These are phyloP conservation scores for Sclerospora graminicola DNA, from an alignment of 352 stramenopile genomes.

Conservation along the genomic window DNA sequence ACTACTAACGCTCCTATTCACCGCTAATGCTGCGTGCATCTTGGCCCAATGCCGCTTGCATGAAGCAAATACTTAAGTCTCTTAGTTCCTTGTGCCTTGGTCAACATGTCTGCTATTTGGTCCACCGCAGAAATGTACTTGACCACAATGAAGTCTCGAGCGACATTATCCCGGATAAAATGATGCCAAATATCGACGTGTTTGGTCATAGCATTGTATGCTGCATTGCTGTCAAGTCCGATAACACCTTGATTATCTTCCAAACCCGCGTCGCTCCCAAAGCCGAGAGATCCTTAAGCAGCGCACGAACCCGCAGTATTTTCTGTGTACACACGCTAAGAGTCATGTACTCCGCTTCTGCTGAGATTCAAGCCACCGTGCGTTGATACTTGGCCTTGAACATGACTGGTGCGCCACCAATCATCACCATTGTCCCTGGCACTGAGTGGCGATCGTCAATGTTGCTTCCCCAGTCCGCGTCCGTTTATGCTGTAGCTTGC, in stretches of 20 bases:
- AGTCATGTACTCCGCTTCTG: background rate
- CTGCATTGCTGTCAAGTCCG: background rate
- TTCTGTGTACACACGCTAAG: background rate
- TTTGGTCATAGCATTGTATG: background rate
- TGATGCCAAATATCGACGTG: background rate
- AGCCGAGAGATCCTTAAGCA: background rate
- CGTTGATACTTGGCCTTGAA: background rate
- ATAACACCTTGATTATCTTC: background rate
- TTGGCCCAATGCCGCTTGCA: background rate
- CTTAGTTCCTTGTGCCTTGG: background rate
- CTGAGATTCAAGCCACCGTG: background rate
- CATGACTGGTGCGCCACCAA: background rate
- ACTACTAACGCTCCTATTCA: background rate
- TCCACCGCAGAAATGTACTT: background rate
- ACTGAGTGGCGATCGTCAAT: background rate
- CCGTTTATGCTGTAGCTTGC: too few species aligned
- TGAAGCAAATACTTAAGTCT: background rate
- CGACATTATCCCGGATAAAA: background rate
- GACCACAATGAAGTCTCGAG: background rate
- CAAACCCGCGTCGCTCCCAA: background rate
- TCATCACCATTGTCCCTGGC: background rate
- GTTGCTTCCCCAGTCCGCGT: too few species aligned
- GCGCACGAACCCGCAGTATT: background rate
- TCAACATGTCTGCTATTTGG: background rate
- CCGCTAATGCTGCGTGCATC: background rate